A percentile compares a stretch with the other conserved stretches of the same genome.
Conservation (phyloP, 1,139 yeast species). For the Petasospora fabianii region DNA sequence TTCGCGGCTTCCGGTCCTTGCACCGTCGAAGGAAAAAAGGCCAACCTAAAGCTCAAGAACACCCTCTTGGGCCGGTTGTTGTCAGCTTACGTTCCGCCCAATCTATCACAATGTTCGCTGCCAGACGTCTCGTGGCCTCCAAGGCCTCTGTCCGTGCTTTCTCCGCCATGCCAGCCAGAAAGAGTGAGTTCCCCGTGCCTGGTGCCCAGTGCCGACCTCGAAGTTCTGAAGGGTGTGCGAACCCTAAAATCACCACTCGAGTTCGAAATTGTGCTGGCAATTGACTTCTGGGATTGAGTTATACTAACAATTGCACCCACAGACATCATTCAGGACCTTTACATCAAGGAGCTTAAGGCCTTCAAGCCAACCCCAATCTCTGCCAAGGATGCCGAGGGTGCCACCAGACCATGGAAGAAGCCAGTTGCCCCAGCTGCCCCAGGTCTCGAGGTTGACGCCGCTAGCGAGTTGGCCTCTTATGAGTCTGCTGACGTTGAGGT, state of each 20-base stretch:
- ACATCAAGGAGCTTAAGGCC: slow-evolving; percentile 79
- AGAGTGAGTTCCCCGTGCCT: slow-evolving; percentile 14
- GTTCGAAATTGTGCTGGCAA: too few relatives aligned
- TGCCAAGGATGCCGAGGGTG: slow-evolving; percentile 70
- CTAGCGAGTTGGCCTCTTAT: slow-evolving; percentile 73
- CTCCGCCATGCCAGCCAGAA: slow-evolving; percentile 34
- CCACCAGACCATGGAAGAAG: slow-evolving; percentile 76
- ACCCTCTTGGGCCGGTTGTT: not conserved
- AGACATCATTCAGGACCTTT: slow-evolving; percentile 71
- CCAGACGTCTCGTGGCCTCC: slow-evolving; percentile 18
- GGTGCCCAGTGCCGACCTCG: too few relatives aligned
- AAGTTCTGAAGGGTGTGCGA: not conserved
- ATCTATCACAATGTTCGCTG: slow-evolving; percentile 13
- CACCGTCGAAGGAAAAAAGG: slow-evolving; percentile 3
- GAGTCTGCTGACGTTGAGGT: slow-evolving; percentile 77
- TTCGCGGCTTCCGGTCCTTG: not conserved
- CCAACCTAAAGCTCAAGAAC: not conserved
- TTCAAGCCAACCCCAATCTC: slow-evolving; percentile 81
- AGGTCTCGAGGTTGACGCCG: slow-evolving; percentile 63
- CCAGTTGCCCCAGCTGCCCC: slow-evolving; percentile 77
- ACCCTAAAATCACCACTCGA: too few relatives aligned
- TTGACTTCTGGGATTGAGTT: not conserved
- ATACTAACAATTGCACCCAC: not conserved
- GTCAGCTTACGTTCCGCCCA: too few relatives aligned
- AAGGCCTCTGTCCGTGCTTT: slow-evolving; percentile 32